Evolutionary conservation across 768 basidiomycete genomes (phyloP).

Genomic region (Leccinum subtestaceum): DNA sequence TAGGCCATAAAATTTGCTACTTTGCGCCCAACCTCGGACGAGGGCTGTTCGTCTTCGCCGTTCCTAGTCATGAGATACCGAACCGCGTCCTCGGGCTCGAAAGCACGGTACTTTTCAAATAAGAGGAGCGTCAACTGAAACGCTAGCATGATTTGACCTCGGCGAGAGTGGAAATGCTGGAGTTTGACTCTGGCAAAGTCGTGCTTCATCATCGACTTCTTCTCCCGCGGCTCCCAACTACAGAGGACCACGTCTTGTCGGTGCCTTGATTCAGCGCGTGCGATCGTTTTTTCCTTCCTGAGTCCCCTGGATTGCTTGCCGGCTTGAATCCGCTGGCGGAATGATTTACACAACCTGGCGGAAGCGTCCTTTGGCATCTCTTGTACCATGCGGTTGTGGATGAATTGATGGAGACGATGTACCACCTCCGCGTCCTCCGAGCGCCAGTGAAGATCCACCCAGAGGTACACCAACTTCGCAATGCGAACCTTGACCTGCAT

Average conservation of each 20-base stretch:
- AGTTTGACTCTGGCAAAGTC: constrained; percentile 31
- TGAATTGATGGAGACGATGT: constrained; percentile 28
- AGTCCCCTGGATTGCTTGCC: constrained; percentile 25
- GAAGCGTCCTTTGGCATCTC: constrained; percentile 32
- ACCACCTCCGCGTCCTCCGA: constrained; percentile 43
- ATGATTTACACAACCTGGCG: constrained; percentile 27
- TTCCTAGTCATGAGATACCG: constrained; percentile 35
- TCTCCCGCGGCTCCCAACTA: constrained; percentile 27
- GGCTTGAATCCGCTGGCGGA: constrained; percentile 27
- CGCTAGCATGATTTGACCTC: constrained; percentile 43
- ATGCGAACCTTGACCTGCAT: constrained; percentile 56
- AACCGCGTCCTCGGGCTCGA: constrained; percentile 45
- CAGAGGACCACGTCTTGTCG: constrained; percentile 18
- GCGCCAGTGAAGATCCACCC: constrained; percentile 72
- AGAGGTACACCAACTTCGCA: constrained; percentile 58
- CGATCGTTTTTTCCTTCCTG: constrained; percentile 26
- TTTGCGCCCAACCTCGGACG: constrained; percentile 30
- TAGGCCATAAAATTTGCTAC: constrained; percentile 34
- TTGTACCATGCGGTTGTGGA: constrained; percentile 28
- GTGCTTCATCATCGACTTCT: constrained; percentile 28
- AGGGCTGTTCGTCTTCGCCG: constrained; percentile 25
- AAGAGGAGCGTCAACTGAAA: constrained; percentile 42
- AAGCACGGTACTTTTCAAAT: constrained; percentile 36
- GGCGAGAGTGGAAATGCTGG: constrained; percentile 33
- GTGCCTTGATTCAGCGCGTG: constrained; percentile 20